These are phyloP conservation scores for Massarina eburnea DNA, from an alignment of 2,329 filamentous ascomycete genomes.

Conservation along the genomic window DNA sequence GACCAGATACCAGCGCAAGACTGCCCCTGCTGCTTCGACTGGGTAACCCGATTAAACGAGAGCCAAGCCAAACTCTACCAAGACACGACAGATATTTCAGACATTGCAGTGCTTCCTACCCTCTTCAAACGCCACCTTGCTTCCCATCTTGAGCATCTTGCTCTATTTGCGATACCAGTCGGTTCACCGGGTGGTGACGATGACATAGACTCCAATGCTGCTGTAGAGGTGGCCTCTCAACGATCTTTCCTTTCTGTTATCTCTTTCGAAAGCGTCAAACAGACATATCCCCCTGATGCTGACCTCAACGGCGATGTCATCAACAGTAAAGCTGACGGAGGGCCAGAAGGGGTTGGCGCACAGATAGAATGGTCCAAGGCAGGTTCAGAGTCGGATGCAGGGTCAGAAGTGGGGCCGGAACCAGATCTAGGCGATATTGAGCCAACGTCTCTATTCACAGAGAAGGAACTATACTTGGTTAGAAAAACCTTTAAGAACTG, in stretches of 20 bases:
- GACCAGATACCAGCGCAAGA: conserved; percentile 12
- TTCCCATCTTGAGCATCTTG: conserved; percentile 19
- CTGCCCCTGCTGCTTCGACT: conserved; percentile 20
- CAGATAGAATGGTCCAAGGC: no score
- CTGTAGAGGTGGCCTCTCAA: conserved; percentile 5
- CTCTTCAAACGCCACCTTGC: conserved; percentile 21
- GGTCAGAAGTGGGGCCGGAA: no score
- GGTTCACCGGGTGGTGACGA: conserved; percentile 1
- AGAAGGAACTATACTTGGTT: no score
- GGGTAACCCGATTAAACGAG: conserved; percentile 6
- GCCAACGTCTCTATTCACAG: no score
- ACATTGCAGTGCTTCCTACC: conserved; percentile 8
- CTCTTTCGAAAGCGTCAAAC: no score
- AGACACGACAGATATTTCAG: not conserved
- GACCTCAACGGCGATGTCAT: no score
- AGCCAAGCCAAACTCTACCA: not conserved
- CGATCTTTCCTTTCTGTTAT: no score
- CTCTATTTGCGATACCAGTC: conserved; percentile 14
- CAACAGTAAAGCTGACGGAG: no score
- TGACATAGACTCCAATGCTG: conserved; percentile 9
- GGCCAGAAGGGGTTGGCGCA: no score
- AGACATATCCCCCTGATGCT: no score
- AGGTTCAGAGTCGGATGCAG: not conserved
- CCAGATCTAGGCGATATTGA: no score
- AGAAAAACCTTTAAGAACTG: no score